Conservation (phyloP, 768 basidiomycete genomes). For the Cyclocybe aegerita region DNA sequence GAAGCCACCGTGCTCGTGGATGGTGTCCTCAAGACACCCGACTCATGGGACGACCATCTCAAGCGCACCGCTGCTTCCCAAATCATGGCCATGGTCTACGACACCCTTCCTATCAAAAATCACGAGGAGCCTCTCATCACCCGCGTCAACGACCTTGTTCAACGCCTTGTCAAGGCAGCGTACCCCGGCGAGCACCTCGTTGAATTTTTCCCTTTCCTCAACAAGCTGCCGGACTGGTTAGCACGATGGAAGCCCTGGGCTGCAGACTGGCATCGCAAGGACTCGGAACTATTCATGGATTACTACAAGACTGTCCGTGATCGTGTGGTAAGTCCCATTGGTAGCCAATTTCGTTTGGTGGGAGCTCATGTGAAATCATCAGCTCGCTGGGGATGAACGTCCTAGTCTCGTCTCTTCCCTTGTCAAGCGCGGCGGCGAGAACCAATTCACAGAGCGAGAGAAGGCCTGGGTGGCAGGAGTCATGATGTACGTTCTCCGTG, state of each 20-base stretch:
- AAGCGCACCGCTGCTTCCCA: constrained; percentile 1
- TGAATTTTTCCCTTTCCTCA: constrained; percentile 5
- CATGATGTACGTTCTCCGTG: no score
- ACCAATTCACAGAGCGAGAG: no score
- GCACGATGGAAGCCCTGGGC: neutral
- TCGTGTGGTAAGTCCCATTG: no score
- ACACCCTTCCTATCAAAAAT: neutral
- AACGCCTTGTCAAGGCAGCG: constrained; percentile 1
- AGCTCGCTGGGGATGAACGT: no score
- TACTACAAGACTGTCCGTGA: neutral
- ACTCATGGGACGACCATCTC: neutral
- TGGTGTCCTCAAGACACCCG: neutral
- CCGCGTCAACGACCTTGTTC: neutral
- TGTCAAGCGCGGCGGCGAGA: no score
- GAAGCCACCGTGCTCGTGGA: neutral
- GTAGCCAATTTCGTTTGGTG: no score
- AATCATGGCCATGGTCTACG: neutral
- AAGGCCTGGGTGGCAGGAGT: no score
- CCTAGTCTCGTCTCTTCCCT: no score
- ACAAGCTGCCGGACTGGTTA: neutral
- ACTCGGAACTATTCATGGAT: constrained; percentile 2
- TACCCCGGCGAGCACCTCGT: constrained; percentile 1
- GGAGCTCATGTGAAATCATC: no score
- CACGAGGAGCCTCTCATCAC: constrained; percentile 3
- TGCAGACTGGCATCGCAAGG: neutral